Percentiles rank a stretch among this genome's conserved stretches.
These are phyloP conservation scores for Yamadazyma jaroonii DNA, from an alignment of 1,139 yeast species.

Conservation along the genomic window DNA sequence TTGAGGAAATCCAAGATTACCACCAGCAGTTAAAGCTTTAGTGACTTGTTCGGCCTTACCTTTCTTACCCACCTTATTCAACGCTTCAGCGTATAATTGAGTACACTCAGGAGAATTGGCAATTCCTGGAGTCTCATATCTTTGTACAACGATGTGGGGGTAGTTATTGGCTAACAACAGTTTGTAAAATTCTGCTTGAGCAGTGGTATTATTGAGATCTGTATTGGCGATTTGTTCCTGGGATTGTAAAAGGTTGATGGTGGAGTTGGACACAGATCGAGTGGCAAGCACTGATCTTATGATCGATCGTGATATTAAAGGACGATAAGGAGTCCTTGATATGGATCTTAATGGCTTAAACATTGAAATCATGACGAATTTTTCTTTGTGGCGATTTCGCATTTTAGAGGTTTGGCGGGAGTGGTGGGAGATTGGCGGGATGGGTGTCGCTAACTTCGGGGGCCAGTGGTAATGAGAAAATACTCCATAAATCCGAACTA, in stretches of 20 bases:
- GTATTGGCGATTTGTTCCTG: constrained; percentile 83
- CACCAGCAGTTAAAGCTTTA: constrained; percentile 19
- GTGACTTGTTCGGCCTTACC: constrained; percentile 69
- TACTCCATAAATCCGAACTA: too few relatives aligned
- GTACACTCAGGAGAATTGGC: constrained; percentile 80
- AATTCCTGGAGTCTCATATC: constrained; percentile 90
- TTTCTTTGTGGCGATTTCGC: too few relatives aligned
- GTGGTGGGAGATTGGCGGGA: too few relatives aligned
- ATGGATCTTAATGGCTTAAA: too few relatives aligned
- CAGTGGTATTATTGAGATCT: constrained; percentile 60
- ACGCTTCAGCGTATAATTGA: constrained; percentile 72
- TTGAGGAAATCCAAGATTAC: constrained; percentile 22
- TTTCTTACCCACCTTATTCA: constrained; percentile 71
- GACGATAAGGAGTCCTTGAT: too few relatives aligned
- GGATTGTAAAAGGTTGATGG: constrained; percentile 49
- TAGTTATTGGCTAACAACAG: constrained; percentile 71
- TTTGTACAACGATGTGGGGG: constrained; percentile 88
- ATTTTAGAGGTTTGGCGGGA: too few relatives aligned
- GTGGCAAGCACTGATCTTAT: not conserved
- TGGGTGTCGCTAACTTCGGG: too few relatives aligned
- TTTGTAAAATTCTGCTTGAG: constrained; percentile 81
- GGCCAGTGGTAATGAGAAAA: too few relatives aligned
- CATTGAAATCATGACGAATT: too few relatives aligned
- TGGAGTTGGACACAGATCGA: constrained; percentile 13
- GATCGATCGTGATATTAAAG: too few relatives aligned